These are phyloP conservation scores for Rusavskia elegans DNA, from an alignment of 495 filamentous ascomycete species.

Conservation along the genomic window DNA sequence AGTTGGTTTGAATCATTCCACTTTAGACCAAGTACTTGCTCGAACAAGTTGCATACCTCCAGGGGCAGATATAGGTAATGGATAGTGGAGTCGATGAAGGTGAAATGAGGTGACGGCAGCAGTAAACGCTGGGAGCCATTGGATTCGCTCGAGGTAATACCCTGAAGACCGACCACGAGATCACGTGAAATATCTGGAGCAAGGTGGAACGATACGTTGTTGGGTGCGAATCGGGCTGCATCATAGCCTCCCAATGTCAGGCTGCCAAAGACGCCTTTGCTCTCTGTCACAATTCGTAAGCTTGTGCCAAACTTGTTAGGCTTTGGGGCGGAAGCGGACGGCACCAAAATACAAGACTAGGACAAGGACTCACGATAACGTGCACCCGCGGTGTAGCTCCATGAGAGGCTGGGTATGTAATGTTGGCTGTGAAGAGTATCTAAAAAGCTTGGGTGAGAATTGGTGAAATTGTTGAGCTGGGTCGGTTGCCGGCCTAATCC, in stretches of 20 bases:
- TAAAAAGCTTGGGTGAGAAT: conserved; percentile 32
- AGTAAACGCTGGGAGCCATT: background rate
- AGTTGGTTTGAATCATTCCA: conserved; percentile 24
- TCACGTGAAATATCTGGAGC: conserved; percentile 33
- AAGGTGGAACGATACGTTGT: conserved; percentile 31
- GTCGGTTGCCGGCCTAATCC: conserved; percentile 32
- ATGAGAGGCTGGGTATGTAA: conserved; percentile 34
- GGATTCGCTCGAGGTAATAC: conserved; percentile 22
- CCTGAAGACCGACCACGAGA: conserved; percentile 31
- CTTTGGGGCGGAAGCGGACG: too few relatives aligned
- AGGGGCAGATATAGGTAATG: conserved; percentile 38
- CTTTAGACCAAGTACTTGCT: conserved; percentile 31
- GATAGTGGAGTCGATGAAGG: conserved; percentile 38
- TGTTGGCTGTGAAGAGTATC: conserved; percentile 27
- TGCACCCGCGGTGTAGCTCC: conserved; percentile 42
- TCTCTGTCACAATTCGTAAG: background rate
- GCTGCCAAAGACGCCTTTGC: conserved; percentile 26
- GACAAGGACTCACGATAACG: conserved; percentile 25
- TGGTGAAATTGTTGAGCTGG: conserved; percentile 29
- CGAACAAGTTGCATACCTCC: conserved; percentile 35
- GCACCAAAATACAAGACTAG: too few relatives aligned
- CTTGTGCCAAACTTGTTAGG: background rate
- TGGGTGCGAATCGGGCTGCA: conserved; percentile 29
- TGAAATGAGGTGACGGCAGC: conserved; percentile 10
- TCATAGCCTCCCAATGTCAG: conserved; percentile 45